Evolutionary conservation across 2,329 filamentous ascomycete species (phyloP).

Genomic region (Penicillium sp.): DNA sequence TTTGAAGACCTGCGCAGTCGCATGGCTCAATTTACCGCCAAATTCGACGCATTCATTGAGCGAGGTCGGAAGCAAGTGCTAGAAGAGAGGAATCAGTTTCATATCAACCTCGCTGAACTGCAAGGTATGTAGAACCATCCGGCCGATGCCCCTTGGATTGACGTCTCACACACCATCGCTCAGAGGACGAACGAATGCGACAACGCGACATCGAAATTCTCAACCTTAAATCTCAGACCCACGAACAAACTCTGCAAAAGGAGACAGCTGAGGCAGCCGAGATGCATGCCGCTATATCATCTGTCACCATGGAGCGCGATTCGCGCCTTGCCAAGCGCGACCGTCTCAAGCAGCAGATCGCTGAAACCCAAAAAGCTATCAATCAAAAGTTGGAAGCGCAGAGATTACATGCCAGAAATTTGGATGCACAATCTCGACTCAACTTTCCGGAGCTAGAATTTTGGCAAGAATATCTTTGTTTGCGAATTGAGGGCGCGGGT

Average conservation of each 20-base stretch:
- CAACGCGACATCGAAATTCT: conserved; percentile 79
- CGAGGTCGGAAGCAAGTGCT: conserved; percentile 80
- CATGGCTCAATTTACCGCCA: conserved; percentile 86
- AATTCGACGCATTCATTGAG: conserved; percentile 92
- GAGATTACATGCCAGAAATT: conserved; percentile 55
- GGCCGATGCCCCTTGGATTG: background rate
- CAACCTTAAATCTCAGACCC: conserved; percentile 50
- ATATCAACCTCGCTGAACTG: conserved; percentile 80
- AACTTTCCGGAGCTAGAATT: conserved; percentile 93
- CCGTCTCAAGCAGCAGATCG: conserved; percentile 52
- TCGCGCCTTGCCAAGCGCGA: conserved; percentile 52
- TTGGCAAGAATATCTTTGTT: conserved; percentile 85
- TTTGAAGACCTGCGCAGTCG: conserved; percentile 92
- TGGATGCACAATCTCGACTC: conserved; percentile 77
- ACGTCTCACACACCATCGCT: background rate
- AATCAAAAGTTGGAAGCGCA: conserved; percentile 44
- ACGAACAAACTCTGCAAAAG: conserved; percentile 53
- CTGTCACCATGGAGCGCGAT: conserved; percentile 52
- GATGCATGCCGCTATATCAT: conserved; percentile 56
- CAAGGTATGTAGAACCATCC: conserved; percentile 67
- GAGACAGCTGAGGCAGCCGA: conserved; percentile 58
- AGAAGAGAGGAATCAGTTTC: conserved; percentile 90
- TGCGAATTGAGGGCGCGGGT: conserved; percentile 84
- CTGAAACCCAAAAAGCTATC: conserved; percentile 44
- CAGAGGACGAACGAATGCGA: conserved; percentile 88